Conservation (phyloP, 345 rosid species). For the Hypericum androsaemum region DNA sequence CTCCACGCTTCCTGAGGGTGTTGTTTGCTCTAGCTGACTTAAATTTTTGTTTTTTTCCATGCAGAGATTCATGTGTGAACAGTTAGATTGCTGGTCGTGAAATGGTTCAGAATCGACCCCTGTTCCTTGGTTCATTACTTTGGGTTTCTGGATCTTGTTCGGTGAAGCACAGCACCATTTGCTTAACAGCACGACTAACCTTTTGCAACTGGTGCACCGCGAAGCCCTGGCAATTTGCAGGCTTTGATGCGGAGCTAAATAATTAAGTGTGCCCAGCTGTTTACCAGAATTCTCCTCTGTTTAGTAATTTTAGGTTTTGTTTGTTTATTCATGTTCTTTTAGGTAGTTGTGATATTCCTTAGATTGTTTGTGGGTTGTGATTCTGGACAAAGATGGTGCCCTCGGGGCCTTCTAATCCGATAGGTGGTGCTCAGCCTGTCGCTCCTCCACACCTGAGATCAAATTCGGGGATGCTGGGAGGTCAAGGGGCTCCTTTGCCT, state of each 20-base stretch:
- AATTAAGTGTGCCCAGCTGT: conserved; percentile 19
- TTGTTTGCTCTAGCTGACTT: conserved; percentile 24
- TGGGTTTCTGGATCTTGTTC: conserved; percentile 23
- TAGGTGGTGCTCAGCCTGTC: conserved; percentile 65
- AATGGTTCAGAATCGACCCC: conserved; percentile 34
- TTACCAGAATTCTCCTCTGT: conserved; percentile 13
- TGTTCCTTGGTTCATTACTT: conserved; percentile 23
- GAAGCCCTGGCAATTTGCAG: conserved; percentile 25
- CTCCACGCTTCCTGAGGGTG: conserved; percentile 4
- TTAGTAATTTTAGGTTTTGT: conserved; percentile 21
- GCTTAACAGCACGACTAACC: conserved; percentile 22
- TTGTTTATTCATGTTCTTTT: conserved; percentile 30
- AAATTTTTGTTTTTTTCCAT: conserved; percentile 10
- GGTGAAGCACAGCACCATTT: conserved; percentile 26
- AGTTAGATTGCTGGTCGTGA: conserved; percentile 18
- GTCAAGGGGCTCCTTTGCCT: conserved; percentile 64
- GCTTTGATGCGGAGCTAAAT: conserved; percentile 31
- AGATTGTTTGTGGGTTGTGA: conserved; percentile 11
- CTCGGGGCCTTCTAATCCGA: conserved; percentile 70
- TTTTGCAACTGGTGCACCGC: conserved; percentile 22
- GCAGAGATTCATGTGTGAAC: conserved; percentile 36
- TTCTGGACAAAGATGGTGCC: conserved; percentile 55
- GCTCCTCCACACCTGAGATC: conserved; percentile 61
- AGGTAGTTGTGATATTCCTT: conserved; percentile 15
- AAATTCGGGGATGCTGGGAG: conserved; percentile 62